phyloP scores from a whole-genome alignment of 2,329 filamentous ascomycete genomes.

The Apiospora malaysiana region DNA sequence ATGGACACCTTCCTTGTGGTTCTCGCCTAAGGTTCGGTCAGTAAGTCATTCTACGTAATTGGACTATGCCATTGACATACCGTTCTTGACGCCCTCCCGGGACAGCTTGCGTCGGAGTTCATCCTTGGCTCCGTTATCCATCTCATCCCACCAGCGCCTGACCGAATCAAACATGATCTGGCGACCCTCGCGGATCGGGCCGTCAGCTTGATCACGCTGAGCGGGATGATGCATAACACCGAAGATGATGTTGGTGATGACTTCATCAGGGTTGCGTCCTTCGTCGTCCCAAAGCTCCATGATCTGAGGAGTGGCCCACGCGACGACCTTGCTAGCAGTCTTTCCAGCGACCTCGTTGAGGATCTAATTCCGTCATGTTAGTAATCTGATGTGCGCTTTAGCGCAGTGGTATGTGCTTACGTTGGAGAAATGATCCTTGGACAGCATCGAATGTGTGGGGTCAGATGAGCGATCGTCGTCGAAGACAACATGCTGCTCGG shows the following conservation, averaged over 20 bases:
- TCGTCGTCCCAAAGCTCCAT: conserved; percentile 89
- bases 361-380: conserved; percentile 47
- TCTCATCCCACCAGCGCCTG: conserved; percentile 79
- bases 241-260: conserved; percentile 76
- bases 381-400: too few relatives aligned
- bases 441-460: conserved; percentile 94
- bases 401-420: too few relatives aligned
- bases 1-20: conserved; percentile 85
- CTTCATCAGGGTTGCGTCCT: conserved; percentile 68
- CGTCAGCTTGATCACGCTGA: conserved; percentile 71
- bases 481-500: conserved; percentile 88
- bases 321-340: conserved; percentile 77
- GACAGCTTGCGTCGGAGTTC: conserved; percentile 77
- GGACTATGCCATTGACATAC: not conserved
- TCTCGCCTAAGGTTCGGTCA: conserved; percentile 58
- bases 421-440: conserved; percentile 94
- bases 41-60: not conserved
- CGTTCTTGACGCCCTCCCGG: conserved; percentile 73
- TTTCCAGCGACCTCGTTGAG: conserved; percentile 89
- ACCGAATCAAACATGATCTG: conserved; percentile 80
- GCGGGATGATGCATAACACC: conserved; percentile 91
- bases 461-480: conserved; percentile 76
- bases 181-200: conserved; percentile 76
- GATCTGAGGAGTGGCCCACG: conserved; percentile 87
- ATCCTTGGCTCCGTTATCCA: conserved; percentile 66